A percentile compares a stretch with the other conserved stretches of the same genome.
phyloP scores from a whole-genome alignment of 257 asterid genomes.

The Rubia yunnanensis region DNA sequence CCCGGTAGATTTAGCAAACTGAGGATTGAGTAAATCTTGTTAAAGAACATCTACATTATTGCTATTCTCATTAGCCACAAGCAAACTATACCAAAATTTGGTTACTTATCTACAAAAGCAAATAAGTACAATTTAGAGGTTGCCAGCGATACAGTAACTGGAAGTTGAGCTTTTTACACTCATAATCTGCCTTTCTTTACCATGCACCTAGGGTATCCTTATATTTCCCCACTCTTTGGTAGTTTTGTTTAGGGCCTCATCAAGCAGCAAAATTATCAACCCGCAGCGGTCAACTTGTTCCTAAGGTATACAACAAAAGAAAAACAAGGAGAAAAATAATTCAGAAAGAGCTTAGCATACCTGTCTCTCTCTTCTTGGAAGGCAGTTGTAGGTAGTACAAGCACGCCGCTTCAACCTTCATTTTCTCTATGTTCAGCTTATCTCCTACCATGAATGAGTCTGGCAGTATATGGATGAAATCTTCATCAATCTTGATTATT shows the following conservation, averaged over 20 bases:
- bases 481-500: constrained; percentile 47
- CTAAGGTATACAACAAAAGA: not conserved
- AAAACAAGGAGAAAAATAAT: not conserved
- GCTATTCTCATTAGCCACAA: not conserved
- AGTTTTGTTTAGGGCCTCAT: not conserved
- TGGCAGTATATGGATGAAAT: constrained; percentile 38
- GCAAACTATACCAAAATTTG: not conserved
- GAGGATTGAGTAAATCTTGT: not conserved
- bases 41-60: not conserved
- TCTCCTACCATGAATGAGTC: constrained; percentile 32
- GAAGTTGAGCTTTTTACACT: not conserved
- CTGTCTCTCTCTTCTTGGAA: constrained; percentile 60
- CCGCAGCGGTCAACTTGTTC: not conserved
- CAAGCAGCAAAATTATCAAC: not conserved
- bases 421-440: constrained; percentile 48
- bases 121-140: not conserved
- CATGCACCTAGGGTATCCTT: not conserved
- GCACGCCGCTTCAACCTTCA: constrained; percentile 83
- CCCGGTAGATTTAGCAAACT: not conserved
- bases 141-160: not conserved
- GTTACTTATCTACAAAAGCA: not conserved
- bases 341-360: constrained; percentile 27
- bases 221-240: not conserved
- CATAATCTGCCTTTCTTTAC: not conserved
- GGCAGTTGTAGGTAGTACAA: constrained; percentile 61